Conservation (phyloP, 2,329 filamentous ascomycete genomes). For the Fusarium hostae region DNA sequence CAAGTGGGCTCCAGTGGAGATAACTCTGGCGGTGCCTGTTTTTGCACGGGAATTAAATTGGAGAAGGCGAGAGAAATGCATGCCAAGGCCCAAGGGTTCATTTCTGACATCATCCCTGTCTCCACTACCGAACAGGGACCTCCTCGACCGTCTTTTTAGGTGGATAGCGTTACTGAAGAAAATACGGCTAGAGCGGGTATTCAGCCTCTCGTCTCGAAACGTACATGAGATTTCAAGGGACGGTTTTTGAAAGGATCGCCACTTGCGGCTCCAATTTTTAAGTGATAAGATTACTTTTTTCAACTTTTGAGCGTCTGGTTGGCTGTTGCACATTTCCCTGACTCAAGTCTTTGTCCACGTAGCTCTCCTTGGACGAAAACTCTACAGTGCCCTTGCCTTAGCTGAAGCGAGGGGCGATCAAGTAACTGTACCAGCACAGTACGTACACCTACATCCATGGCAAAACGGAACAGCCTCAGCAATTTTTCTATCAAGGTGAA, state of each 20-base stretch:
- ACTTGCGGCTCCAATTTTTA: slow-evolving; percentile 25
- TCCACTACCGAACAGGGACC: slow-evolving; percentile 25
- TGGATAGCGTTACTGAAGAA: slow-evolving; percentile 31
- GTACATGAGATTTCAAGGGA: neutral
- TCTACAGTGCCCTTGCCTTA: neutral
- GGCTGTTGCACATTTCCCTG: slow-evolving; percentile 18
- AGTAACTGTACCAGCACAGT: neutral
- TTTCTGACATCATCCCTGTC: slow-evolving; percentile 39
- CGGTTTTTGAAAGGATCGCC: slow-evolving; percentile 24
- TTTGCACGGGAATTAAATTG: slow-evolving; percentile 32
- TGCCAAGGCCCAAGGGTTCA: slow-evolving; percentile 24
- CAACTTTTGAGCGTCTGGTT: slow-evolving; percentile 15
- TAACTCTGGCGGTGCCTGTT: slow-evolving; percentile 15
- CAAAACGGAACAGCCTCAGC: slow-evolving; percentile 3
- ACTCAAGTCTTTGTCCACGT: slow-evolving; percentile 35
- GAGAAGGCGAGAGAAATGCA: neutral
- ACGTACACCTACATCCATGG: neutral
- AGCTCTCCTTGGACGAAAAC: slow-evolving; percentile 9
- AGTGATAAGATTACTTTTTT: slow-evolving; percentile 32
- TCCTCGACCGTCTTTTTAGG: slow-evolving; percentile 25
- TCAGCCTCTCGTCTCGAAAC: slow-evolving; percentile 1
- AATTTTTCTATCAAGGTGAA: slow-evolving; percentile 12
- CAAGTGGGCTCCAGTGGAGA: slow-evolving; percentile 27
- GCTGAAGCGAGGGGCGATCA: slow-evolving; percentile 5
- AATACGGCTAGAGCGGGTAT: slow-evolving; percentile 36